phyloP scores from a whole-genome alignment of 1,139 yeast genomes.

The Geotrichum cucujoidarum region DNA sequence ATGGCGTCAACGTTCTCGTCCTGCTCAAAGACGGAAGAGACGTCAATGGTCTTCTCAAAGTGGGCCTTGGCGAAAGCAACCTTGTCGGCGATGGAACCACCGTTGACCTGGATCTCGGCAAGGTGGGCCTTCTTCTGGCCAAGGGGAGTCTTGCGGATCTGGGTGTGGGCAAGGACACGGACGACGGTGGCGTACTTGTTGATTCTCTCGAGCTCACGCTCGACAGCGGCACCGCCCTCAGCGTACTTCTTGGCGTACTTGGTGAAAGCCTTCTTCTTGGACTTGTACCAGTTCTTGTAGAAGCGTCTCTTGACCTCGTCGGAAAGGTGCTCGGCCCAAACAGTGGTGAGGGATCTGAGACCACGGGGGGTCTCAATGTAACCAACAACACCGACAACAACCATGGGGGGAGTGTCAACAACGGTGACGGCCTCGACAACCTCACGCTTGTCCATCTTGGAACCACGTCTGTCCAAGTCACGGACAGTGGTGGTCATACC shows the following conservation, averaged over 20 bases:
- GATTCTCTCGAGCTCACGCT: conserved; percentile 97
- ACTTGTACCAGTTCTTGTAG: conserved; percentile 99
- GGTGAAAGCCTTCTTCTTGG: conserved; percentile 99
- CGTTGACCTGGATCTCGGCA: conserved; percentile 99
- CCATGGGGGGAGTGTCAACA: conserved; percentile 98
- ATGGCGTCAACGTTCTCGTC: conserved; percentile 97
- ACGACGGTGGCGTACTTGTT: conserved; percentile 97
- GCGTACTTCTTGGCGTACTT: conserved; percentile 99
- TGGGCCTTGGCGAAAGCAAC: conserved; percentile 98
- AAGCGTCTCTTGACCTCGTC: conserved; percentile 99
- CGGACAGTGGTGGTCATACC: conserved; percentile 99
- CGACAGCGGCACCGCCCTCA: conserved; percentile 79
- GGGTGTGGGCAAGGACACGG: conserved; percentile 99
- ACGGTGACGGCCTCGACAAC: conserved; percentile 98
- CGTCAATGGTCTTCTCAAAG: conserved; percentile 97
- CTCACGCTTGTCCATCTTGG: conserved; percentile 99
- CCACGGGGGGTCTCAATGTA: conserved; percentile 99
- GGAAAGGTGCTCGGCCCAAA: conserved; percentile 99
- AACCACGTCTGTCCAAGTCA: conserved; percentile 99
- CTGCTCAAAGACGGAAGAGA: conserved; percentile 95
- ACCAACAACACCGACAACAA: conserved; percentile 99
- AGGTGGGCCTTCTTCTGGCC: conserved; percentile 99
- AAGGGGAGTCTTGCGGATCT: conserved; percentile 98
- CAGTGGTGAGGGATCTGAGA: conserved; percentile 97
- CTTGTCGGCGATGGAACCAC: conserved; percentile 97